Conservation (phyloP, 805 yeast genomes). For the Wickerhamiella azymoides region DNA sequence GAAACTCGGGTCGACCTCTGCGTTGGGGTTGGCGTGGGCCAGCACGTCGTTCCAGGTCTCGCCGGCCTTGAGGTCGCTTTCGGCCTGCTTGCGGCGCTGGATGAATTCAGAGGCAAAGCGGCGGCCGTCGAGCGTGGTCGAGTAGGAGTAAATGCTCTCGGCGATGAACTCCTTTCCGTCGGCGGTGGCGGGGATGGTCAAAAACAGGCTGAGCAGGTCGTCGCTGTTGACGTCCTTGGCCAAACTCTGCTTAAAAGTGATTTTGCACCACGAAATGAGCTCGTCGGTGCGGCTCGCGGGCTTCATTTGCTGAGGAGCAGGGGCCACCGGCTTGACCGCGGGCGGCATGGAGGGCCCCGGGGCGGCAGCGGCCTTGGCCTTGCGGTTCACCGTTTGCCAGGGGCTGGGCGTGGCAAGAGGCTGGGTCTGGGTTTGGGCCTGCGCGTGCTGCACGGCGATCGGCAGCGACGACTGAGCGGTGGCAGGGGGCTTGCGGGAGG, state of each 20-base stretch:
- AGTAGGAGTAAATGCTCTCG: constrained; percentile 68
- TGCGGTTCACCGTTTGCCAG: constrained; percentile 8
- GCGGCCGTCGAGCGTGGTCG: constrained; percentile 81
- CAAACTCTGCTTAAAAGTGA: constrained; percentile 32
- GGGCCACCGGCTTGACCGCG: background rate
- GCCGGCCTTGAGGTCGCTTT: constrained; percentile 33
- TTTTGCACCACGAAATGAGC: constrained; percentile 30
- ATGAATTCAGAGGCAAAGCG: constrained; percentile 84
- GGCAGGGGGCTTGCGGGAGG: background rate
- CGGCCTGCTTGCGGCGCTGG: constrained; percentile 62
- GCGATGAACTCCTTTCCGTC: constrained; percentile 79
- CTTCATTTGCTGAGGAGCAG: constrained; percentile 2
- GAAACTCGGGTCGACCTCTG: constrained; percentile 32
- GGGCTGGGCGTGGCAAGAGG: background rate
- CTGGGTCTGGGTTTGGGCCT: background rate
- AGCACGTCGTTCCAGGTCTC: constrained; percentile 67
- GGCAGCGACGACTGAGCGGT: constrained; percentile 13
- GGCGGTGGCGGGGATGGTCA: constrained; percentile 60
- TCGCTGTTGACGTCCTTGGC: constrained; percentile 63
- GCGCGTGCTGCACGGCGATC: constrained; percentile 8
- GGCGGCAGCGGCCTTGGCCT: constrained; percentile 15
- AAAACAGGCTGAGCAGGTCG: constrained; percentile 65
- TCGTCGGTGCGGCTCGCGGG: constrained; percentile 24
- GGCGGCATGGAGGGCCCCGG: constrained; percentile 6
- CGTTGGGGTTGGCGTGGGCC: constrained; percentile 24